Conservation (phyloP, 1,139 yeast species). For the Pichia terricola region DNA sequence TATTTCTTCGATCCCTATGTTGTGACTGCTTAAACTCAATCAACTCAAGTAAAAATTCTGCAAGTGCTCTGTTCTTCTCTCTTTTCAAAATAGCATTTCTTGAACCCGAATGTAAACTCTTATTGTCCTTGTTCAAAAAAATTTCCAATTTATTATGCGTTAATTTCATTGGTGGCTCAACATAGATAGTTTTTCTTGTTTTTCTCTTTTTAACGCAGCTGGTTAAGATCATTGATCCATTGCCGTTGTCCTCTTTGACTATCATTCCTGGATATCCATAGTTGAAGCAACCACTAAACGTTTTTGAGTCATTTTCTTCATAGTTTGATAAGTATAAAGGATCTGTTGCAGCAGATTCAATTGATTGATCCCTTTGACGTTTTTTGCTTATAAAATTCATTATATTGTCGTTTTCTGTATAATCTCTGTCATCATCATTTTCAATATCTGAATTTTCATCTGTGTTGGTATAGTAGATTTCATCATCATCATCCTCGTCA, state of each 20-base stretch:
- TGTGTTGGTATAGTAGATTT: background rate
- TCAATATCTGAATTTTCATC: background rate
- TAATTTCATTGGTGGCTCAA: slow-evolving; percentile 11
- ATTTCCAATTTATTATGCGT: slow-evolving; percentile 17
- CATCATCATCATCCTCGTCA: slow-evolving; percentile 4
- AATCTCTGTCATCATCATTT: background rate
- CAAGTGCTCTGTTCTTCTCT: slow-evolving; percentile 19
- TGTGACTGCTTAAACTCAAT: slow-evolving; percentile 15
- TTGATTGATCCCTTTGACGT: slow-evolving; percentile 8
- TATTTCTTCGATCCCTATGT: slow-evolving; percentile 13
- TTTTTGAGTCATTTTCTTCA: slow-evolving; percentile 9
- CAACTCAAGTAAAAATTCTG: slow-evolving; percentile 21
- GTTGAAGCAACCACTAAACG: slow-evolving; percentile 7
- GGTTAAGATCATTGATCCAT: slow-evolving; percentile 6
- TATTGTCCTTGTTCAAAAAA: slow-evolving; percentile 20
- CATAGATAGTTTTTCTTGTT: slow-evolving; percentile 14
- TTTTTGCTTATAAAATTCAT: background rate
- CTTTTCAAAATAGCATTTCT: slow-evolving; percentile 18
- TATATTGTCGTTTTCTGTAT: background rate
- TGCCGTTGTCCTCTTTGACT: slow-evolving; percentile 4
- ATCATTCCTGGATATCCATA: slow-evolving; percentile 9
- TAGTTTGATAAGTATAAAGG: slow-evolving; percentile 7
- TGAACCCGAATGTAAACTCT: slow-evolving; percentile 17
- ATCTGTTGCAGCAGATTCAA: slow-evolving; percentile 9
- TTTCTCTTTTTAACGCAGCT: slow-evolving; percentile 10